These are phyloP conservation scores for Globisporangium spiculum DNA, from an alignment of 352 stramenopile species.

Conservation along the genomic window DNA sequence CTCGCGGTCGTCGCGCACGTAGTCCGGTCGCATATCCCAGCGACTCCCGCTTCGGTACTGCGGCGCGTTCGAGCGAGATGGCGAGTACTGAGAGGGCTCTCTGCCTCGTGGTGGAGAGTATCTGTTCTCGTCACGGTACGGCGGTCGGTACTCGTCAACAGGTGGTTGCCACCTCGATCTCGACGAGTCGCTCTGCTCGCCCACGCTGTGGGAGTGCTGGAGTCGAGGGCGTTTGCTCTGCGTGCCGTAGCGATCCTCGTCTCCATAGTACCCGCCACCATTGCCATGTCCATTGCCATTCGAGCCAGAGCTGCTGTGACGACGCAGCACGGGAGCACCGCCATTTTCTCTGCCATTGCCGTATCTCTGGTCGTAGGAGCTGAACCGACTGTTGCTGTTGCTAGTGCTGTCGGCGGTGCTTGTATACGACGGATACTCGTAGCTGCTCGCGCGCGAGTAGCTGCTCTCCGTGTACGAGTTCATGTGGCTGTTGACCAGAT, in stretches of 20 bases:
- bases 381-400: background rate
- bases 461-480: background rate
- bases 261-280: conserved; percentile 12
- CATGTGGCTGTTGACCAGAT: conserved; percentile 23
- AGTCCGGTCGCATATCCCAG: conserved; percentile 17
- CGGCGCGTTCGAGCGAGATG: conserved; percentile 5
- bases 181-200: conserved; percentile 35
- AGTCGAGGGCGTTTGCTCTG: conserved; percentile 57
- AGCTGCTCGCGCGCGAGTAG: conserved; percentile 2
- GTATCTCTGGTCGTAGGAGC: conserved; percentile 5
- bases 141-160: conserved; percentile 4
- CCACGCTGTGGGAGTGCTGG: conserved; percentile 52
- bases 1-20: conserved; percentile 1
- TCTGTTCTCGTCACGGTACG: conserved; percentile 10
- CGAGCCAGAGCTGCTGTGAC: conserved; percentile 40
- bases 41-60: conserved; percentile 18
- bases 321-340: conserved; percentile 28
- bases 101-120: background rate
- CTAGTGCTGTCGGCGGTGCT: background rate
- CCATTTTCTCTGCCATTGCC: conserved; percentile 17
- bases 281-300: conserved; percentile 2
- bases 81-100: conserved; percentile 9
- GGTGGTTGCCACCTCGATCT: conserved; percentile 9
- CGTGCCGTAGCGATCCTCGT: conserved; percentile 25
- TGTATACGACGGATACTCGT: conserved; percentile 9